phyloP scores from a whole-genome alignment of 129 eudicot genomes.

The Saposhnikovia divaricata region DNA sequence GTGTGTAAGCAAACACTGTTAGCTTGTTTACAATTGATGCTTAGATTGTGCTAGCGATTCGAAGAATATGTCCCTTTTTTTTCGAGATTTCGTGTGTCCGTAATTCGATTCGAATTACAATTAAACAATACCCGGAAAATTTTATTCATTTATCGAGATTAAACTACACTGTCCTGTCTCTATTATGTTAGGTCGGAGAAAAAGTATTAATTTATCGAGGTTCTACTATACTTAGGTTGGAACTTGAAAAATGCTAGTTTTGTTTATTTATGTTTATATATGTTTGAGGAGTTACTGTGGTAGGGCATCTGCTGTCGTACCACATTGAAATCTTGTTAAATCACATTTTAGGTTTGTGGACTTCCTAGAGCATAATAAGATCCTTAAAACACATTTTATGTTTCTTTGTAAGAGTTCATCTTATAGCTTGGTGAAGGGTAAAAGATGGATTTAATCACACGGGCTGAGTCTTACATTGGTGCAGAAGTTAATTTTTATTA shows the following conservation, averaged over 20 bases:
- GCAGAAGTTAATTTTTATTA: background rate
- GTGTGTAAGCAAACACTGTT: background rate
- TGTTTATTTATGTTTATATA: background rate
- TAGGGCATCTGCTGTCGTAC: background rate
- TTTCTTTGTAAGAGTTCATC: background rate
- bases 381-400: background rate
- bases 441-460: background rate
- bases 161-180: background rate
- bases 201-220: background rate
- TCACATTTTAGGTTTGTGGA: too few relatives aligned
- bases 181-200: background rate
- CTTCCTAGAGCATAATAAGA: background rate
- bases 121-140: too few relatives aligned
- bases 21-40: background rate
- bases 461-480: background rate
- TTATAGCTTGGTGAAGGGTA: background rate
- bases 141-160: background rate
- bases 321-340: too few relatives aligned
- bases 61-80: background rate
- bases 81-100: background rate
- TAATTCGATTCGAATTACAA: background rate
- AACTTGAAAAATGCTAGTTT: too few relatives aligned
- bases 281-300: background rate
- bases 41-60: background rate
- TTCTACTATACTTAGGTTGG: too few relatives aligned